Base-by-base conservation (phyloP, 2,329 filamentous ascomycete species). In the Phyllosticta citriasiana region DNA sequence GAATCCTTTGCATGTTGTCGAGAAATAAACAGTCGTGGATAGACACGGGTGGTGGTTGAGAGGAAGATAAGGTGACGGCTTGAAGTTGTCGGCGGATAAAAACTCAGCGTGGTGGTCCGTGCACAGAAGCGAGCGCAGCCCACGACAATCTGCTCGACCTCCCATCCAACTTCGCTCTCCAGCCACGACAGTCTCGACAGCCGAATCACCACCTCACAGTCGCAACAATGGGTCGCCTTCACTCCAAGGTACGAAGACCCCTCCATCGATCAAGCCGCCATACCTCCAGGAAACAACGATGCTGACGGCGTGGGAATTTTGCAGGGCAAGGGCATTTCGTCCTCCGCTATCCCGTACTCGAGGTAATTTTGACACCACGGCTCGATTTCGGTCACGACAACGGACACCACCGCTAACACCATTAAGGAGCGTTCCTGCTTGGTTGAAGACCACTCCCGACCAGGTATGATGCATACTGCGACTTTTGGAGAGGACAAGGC, bases 391-490 rank as follows among this genome's bases (percentile, higher is more conserved):
- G 14, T n/a, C 14, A 47, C 40, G 14, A 47, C 40, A 7, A 47
- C 3, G 40, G 2, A 47, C 12, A 47, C 16, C 40, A 47, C 7
- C 40, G 16, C 40, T 47, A 47, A 47, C 40, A 47, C 40, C 40
- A n/a, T n/a, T 16, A 47, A 47, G 94, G 82, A 87, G 85, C 72
- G 78, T 91, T 67, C 93, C 94, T 65, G 85, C 92, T 71, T 99
- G 94, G 94, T 84, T 97, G 80, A 99, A 99, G 89, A 95, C 91
- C 82, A 96, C 91, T 72, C 92, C 94, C 76, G 91, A 97, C 74
- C 91, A 96, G 40, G 40, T 47, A 47, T 6, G 40, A 47, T 7
- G 40, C 1, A 47, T 4, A 16, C 7, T n/a, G 16, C 40, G 40
- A 47, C 40, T 4, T 47, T 3, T 47, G n/a, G 40, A 22, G 40